Evolutionary conservation across 2,329 filamentous ascomycete species (phyloP), one percentile per base, ranked within the genome.

Genomic region (Fusarium coicis): DNA sequence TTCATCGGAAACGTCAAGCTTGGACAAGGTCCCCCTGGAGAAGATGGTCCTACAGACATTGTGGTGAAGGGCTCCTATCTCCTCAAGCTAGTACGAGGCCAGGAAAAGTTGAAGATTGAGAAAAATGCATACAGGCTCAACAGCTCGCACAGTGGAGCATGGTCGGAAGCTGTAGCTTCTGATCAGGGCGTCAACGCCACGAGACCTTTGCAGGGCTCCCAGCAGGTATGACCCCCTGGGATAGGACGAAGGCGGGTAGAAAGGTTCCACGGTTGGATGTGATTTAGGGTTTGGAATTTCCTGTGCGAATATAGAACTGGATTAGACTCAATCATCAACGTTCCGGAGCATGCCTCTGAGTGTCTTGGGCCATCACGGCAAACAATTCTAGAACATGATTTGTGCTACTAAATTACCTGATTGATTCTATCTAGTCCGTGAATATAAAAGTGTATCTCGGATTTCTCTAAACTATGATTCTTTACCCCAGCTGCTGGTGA

Each of bases 1-100:
- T 78, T 79, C 43, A 72, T 82, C 12, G 80, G 80, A 11, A 82
- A 81, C 34, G 77, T 81, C 34, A 77, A 77, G 49, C 72, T 81
- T n/a, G 75, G 74, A 1, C 70, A 76, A 26, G 76, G 74, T 3
- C 68, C 72, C 26, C 77, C 75, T 4, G 75, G 75, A 3, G 75
- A 75, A 12, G 76, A 80, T 21, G 74, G 76, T 9, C 76, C 70
- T n/a, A 75, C 63, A 10, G 79, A 81, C 23, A 62, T 73, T 19
- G 59, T 82, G 15, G 76, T 80, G 16, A 61, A 74, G n/a, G 80
- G 79, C 12, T 74, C 76, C 5, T 82, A 79, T 64, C 55, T 82
- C 1, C 72, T 81, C 44, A 77, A 68, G 32, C 56, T 79, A 10
- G 26, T 80, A 26, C 68, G 74, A 53, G 68, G 74, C 10, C 47